A percentile compares a stretch with the other conserved stretches of the same genome.
Evolutionary conservation across 2,329 filamentous ascomycete species (phyloP).

Genomic region (Fusarium proliferatum): DNA sequence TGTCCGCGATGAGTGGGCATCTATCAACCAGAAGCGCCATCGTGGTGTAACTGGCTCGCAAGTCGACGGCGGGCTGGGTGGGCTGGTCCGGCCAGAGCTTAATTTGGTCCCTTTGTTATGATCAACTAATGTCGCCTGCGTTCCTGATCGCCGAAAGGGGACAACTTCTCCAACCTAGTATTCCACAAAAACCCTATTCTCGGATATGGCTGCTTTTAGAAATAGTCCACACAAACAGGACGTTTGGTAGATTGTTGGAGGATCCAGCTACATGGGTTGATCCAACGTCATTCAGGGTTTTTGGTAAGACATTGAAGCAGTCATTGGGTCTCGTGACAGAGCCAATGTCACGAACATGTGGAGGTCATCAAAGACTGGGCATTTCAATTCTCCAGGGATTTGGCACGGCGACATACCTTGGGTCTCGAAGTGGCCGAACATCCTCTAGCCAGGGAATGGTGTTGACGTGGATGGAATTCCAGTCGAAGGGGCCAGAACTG

Average conservation of each 20-base stretch:
- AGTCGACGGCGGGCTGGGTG: conserved; percentile 1
- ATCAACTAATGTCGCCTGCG: background rate
- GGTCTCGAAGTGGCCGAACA: background rate
- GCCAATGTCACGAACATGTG: background rate
- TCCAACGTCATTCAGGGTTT: background rate
- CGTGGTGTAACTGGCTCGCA: conserved; percentile 13
- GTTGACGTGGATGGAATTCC: conserved; percentile 22
- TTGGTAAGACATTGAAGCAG: background rate
- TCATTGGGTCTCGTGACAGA: background rate
- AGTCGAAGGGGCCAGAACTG: conserved; percentile 29
- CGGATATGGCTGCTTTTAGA: conserved; percentile 16
- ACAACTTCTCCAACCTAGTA: background rate
- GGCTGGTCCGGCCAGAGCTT: conserved; percentile 27
- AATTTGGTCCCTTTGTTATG: conserved; percentile 11
- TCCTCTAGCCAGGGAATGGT: conserved; percentile 1
- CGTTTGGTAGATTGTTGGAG: background rate
- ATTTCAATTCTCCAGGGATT: background rate
- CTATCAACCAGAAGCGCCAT: conserved; percentile 6
- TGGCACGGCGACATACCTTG: background rate
- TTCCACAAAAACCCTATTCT: conserved; percentile 11
- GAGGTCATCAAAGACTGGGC: background rate
- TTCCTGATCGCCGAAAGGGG: conserved; percentile 26
- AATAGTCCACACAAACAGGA: background rate
- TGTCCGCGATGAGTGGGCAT: conserved; percentile 8
- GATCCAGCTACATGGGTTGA: background rate